Evolutionary conservation across 2,329 filamentous ascomycete species (phyloP).

Genomic region (Polytolypa hystricis): DNA sequence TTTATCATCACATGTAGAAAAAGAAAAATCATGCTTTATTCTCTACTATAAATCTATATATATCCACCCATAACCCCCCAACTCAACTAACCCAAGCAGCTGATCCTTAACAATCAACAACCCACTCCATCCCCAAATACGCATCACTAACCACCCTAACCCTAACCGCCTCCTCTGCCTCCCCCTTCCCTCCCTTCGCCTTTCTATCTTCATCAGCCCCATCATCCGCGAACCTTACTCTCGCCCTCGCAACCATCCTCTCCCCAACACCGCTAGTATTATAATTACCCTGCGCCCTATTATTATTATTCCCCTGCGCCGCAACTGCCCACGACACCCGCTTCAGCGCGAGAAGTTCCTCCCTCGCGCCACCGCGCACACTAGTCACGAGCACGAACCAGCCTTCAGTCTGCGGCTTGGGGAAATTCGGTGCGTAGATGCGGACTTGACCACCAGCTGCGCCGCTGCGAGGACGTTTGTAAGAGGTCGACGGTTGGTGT

Average conservation of each 20-base stretch:
- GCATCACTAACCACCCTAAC: conserved; percentile 74
- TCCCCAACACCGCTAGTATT: conserved; percentile 8
- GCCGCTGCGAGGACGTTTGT: conserved; percentile 42
- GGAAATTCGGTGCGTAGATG: conserved; percentile 80
- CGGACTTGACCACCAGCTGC: conserved; percentile 39
- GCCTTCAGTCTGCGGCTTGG: conserved; percentile 87
- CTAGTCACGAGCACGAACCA: conserved; percentile 71
- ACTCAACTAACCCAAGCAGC: conserved; percentile 40
- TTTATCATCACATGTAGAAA: too few species aligned
- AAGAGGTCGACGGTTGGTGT: conserved; percentile 5
- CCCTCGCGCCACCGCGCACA: conserved; percentile 33
- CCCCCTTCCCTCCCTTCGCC: conserved; percentile 14
- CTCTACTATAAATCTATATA: conserved; percentile 10
- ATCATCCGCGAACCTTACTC: conserved; percentile 9
- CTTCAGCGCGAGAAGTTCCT: conserved; percentile 79
- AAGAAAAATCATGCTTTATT: conserved; percentile 1
- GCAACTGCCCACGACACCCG: conserved; percentile 59
- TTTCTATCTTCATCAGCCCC: conserved; percentile 9
- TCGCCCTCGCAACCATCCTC: conserved; percentile 11
- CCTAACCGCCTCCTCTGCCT: conserved; percentile 35
- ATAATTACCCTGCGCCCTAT: conserved; percentile 11
- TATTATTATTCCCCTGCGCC: conserved; percentile 18
- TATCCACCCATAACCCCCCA: conserved; percentile 21
- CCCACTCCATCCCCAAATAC: conserved; percentile 67
- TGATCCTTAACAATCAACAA: conserved; percentile 23